Evolutionary conservation across 2,329 filamentous ascomycete species (phyloP).

Genomic region (Xylariales sp.): DNA sequence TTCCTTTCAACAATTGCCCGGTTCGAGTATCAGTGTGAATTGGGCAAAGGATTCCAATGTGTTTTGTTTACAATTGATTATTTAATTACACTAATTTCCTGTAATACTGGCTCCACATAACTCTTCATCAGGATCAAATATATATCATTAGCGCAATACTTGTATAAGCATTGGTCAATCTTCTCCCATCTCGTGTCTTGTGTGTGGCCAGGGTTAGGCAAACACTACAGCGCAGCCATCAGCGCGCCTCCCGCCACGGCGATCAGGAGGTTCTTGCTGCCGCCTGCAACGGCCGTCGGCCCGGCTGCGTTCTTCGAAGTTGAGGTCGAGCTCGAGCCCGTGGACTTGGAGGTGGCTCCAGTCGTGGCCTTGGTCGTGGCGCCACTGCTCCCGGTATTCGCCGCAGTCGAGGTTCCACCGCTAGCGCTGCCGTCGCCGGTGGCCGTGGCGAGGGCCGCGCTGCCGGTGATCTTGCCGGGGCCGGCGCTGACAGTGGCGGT

Average conservation of each 20-base stretch:
- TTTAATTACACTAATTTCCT: too few relatives aligned
- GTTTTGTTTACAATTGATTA: too few relatives aligned
- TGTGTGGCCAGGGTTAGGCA: too few relatives aligned
- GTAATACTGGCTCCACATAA: too few relatives aligned
- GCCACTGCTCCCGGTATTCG: neutral
- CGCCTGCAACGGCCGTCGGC: slow-evolving; percentile 18
- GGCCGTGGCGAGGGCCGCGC: slow-evolving; percentile 29
- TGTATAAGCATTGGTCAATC: too few relatives aligned
- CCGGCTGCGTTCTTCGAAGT: slow-evolving; percentile 17
- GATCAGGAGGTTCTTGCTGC: slow-evolving; percentile 16
- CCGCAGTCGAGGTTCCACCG: slow-evolving; percentile 3
- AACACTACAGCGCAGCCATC: slow-evolving; percentile 22
- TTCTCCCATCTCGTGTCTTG: too few relatives aligned
- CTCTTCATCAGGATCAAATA: too few relatives aligned
- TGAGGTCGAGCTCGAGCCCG: slow-evolving; percentile 5
- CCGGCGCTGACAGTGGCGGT: slow-evolving; percentile 32
- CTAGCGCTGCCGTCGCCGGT: slow-evolving; percentile 12
- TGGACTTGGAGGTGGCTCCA: neutral
- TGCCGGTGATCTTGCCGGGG: slow-evolving; percentile 36
- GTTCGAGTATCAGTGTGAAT: too few relatives aligned
- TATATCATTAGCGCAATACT: too few relatives aligned
- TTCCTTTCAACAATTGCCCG: too few relatives aligned
- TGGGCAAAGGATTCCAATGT: too few relatives aligned
- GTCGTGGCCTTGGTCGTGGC: neutral
- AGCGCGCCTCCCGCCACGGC: slow-evolving; percentile 23